phyloP scores from a whole-genome alignment of 1,139 yeast species.

The Pichia sp. region DNA sequence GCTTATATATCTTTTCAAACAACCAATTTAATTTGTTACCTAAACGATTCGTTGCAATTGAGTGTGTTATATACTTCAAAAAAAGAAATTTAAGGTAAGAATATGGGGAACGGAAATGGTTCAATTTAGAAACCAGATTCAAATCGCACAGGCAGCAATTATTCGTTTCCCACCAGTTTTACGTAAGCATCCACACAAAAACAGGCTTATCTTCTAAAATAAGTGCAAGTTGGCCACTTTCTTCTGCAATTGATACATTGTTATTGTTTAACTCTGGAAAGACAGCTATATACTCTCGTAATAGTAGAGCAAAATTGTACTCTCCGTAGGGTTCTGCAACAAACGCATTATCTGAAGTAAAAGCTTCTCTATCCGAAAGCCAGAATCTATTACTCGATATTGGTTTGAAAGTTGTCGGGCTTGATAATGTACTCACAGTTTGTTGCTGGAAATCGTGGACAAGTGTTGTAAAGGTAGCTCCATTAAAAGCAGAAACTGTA shows the following conservation, averaged over 20 bases:
- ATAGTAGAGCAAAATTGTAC: constrained; percentile 4
- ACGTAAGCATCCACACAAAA: constrained; percentile 3
- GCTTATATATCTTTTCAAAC: not conserved
- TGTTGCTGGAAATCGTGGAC: not conserved
- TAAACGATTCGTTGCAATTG: not conserved
- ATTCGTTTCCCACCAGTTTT: not conserved
- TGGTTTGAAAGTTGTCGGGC: not conserved
- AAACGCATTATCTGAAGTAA: not conserved
- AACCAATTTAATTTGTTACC: not conserved
- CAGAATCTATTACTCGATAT: not conserved
- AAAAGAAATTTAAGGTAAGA: not conserved
- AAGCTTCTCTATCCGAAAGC: not conserved
- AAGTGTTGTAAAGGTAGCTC: not conserved
- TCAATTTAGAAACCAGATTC: too few species aligned
- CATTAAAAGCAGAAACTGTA: not conserved
- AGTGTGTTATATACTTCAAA: not conserved
- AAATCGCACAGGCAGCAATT: too few species aligned
- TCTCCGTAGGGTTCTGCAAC: constrained; percentile 9
- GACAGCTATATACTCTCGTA: constrained; percentile 3
- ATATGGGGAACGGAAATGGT: not conserved
- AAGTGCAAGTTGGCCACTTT: not conserved
- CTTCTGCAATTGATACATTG: not conserved
- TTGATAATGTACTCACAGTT: not conserved
- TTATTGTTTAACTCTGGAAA: constrained; percentile 1
- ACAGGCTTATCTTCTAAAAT: not conserved